Conservation (phyloP, 768 basidiomycete genomes). For the Rhodocollybia butyracea region DNA sequence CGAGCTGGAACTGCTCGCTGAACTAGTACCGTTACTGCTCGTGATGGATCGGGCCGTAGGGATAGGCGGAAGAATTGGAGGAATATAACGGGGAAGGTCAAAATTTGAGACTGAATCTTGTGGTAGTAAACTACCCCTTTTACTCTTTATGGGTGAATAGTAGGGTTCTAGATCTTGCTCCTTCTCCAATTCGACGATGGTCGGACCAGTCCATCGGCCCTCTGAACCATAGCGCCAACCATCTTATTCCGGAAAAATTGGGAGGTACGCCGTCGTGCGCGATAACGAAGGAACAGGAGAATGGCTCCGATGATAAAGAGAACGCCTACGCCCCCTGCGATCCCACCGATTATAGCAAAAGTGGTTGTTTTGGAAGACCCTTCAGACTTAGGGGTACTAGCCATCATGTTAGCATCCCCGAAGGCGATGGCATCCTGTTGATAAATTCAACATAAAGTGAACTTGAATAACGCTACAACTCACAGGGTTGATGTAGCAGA, state of each 20-base stretch:
- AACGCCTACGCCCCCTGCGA: neutral
- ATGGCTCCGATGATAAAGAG: neutral
- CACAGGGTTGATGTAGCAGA: too few relatives aligned
- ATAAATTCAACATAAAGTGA: too few relatives aligned
- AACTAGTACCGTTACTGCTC: neutral
- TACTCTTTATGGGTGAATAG: neutral
- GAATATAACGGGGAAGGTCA: neutral
- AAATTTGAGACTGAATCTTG: neutral
- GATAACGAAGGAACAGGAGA: constrained; percentile 4
- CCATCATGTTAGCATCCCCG: too few relatives aligned
- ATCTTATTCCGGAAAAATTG: neutral
- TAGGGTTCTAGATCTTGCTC: neutral
- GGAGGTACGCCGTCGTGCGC: neutral
- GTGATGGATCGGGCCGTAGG: neutral
- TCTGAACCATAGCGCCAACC: neutral
- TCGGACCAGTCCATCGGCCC: neutral
- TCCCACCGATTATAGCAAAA: neutral
- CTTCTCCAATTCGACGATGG: neutral
- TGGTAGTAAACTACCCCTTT: neutral
- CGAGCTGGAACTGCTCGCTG: neutral
- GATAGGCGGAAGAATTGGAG: neutral
- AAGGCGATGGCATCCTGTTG: too few relatives aligned
- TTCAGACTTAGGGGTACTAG: neutral
- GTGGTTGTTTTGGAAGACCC: neutral
- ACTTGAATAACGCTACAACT: too few relatives aligned